A percentile compares a stretch with the other conserved stretches of the same genome.
These are phyloP conservation scores for Pleomassaria siparia DNA, from an alignment of 2,329 filamentous ascomycete species.

Conservation along the genomic window DNA sequence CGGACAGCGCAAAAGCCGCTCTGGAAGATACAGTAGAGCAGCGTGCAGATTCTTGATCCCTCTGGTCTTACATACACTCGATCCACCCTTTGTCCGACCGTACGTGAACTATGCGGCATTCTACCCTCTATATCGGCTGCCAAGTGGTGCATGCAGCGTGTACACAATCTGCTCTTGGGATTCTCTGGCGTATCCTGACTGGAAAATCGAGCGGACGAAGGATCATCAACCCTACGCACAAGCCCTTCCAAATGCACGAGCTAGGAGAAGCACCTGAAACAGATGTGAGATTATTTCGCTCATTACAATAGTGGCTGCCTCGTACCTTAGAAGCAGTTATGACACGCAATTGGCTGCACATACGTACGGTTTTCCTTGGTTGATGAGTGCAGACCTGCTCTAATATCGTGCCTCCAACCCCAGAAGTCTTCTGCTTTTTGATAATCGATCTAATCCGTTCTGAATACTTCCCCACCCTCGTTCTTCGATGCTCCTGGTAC, in stretches of 20 bases:
- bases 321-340: neutral
- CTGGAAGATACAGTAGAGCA: too few species aligned
- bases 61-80: too few species aligned
- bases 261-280: neutral
- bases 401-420: neutral
- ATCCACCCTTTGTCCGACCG: too few species aligned
- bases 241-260: neutral
- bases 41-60: too few species aligned
- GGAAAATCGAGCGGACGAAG: neutral
- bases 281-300: neutral
- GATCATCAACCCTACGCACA: neutral
- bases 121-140: too few species aligned
- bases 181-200: neutral
- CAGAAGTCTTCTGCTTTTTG: neutral
- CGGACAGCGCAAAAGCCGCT: too few species aligned
- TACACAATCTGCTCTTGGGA: neutral
- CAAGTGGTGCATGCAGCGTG: too few species aligned
- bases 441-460: neutral
- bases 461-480: neutral
- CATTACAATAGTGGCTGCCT: neutral
- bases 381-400: neutral
- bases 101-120: too few species aligned
- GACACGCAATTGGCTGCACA: neutral
- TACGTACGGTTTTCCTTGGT: neutral
- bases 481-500: neutral